phyloP scores from a whole-genome alignment of 2,329 filamentous ascomycete species.

The Phaeophleospora eucalypticola region DNA sequence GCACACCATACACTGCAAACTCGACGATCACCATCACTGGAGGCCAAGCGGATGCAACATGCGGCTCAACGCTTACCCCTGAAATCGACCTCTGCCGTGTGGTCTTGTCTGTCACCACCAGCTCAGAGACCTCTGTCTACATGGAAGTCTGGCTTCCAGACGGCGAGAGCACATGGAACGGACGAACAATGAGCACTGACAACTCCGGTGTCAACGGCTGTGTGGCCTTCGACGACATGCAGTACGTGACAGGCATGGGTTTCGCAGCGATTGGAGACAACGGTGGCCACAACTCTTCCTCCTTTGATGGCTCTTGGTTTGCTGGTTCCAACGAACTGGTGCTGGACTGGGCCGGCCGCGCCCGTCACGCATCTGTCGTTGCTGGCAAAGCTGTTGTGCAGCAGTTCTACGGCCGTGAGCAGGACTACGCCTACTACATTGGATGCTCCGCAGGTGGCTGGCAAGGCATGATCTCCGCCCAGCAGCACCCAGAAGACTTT shows the following conservation, averaged over 20 bases:
- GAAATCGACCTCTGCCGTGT: slow-evolving; percentile 39
- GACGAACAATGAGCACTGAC: slow-evolving; percentile 34
- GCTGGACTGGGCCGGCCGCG: slow-evolving; percentile 33
- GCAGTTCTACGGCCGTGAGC: slow-evolving; percentile 37
- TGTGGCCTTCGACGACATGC: slow-evolving; percentile 32
- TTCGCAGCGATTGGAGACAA: slow-evolving; percentile 35
- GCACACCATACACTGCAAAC: slow-evolving; percentile 22
- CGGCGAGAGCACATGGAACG: slow-evolving; percentile 31
- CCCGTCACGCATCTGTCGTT: slow-evolving; percentile 30
- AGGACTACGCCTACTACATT: slow-evolving; percentile 44
- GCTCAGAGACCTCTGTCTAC: slow-evolving; percentile 37
- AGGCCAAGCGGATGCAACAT: slow-evolving; percentile 22
- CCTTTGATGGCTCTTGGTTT: slow-evolving; percentile 30
- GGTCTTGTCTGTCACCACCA: slow-evolving; percentile 38
- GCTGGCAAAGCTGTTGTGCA: slow-evolving; percentile 33
- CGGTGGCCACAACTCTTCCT: slow-evolving; percentile 31
- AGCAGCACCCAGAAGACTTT: slow-evolving; percentile 46
- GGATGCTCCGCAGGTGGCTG: slow-evolving; percentile 48
- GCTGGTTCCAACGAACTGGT: slow-evolving; percentile 30
- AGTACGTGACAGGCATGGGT: slow-evolving; percentile 30
- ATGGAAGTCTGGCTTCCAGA: slow-evolving; percentile 47
- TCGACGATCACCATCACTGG: slow-evolving; percentile 25
- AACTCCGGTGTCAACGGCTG: slow-evolving; percentile 35
- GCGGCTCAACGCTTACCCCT: slow-evolving; percentile 24
- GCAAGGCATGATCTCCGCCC: slow-evolving; percentile 45